Evolutionary conservation across 495 filamentous ascomycete genomes (phyloP), one percentile per base, ranked within the genome.

Genomic region (Cairneyella variabilis): DNA sequence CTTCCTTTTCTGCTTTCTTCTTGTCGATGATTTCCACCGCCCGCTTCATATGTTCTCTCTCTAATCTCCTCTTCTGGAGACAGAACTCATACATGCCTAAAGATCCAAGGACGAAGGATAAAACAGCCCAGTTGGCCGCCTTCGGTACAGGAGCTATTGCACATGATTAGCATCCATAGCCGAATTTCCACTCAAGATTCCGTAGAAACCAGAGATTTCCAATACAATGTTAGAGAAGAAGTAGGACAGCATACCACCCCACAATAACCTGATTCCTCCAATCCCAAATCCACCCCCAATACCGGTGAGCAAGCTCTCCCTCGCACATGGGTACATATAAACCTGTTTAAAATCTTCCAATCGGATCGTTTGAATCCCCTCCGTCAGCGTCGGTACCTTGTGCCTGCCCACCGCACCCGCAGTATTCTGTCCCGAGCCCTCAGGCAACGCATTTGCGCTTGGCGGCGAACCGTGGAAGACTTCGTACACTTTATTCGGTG

Each of bases 61-160:
- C 92, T 53, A 82, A 71, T 32, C 76, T 66, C 54, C 92, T 79
- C 34, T 74, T 76, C 51, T 78, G 78, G 60, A 88, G 83, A 70
- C 91, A 98, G 57, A 83, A 88, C 70, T 96, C 89, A 66, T 90
- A 89, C 45, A 83, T 80, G 42, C 73, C 71, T 17, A 88, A 66
- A 2, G 86, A 83, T 11, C 70, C 75, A 38, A 84, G 59, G 10
- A 79, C 73, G 59, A 91, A 93, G 10, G 78, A 70, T n/a, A 83
- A 86, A 11, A 90, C 88, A 1, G 90, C 90, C 88, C 88, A 96
- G 64, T 91, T 91, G 25, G 82, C 85, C 4, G 88, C 85, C 60
- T 66, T 76, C 0, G 71, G 71, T 46, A 83, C 63, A 7, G 73
- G 60, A 10, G 70, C 79, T 76, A 28, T 45, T 18, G 16, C 10